Evolutionary conservation across 108 stramenopile species (phyloP), one percentile per base, ranked within the genome.

Genomic region (Discostella stelligeroides): DNA sequence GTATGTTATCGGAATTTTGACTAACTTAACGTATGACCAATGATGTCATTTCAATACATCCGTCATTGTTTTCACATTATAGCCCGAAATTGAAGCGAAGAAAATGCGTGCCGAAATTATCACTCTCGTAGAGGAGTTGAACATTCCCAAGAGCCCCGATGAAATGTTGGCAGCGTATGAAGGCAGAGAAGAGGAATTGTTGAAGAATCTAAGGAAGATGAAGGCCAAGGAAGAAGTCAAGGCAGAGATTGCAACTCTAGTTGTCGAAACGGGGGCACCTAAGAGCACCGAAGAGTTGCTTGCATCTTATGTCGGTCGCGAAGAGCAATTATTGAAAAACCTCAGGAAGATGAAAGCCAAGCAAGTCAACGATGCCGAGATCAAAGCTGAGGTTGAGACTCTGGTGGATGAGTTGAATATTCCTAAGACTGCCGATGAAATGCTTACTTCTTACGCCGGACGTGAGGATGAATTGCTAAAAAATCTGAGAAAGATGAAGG

Each of bases 131-230:
- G 58, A 59, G 56, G 56, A 60, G n/a, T 55, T 54, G 13, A 18
- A 40, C 7, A 39, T 54, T 23, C 41, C 55, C 8, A 69, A 59
- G 57, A 49, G 55, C 9, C 38, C 58, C 5, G 68, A 69, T n/a
- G 68, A 69, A 14, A 18, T 69, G 13, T 38, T 69, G 29, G 7
- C 46, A 13, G 27, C 64, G 30, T 65, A 65, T 40, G 48, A 10
- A 8, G 64, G 47, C 7, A 49, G 30, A 53, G 64, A 65, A 30
- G 47, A 65, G 49, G 64, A 65, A 47, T 53, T 65, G 27, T 15
- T 65, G 27, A n/a, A 20, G 21, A 42, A 65, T 53, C 43, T n/a
- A 10, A 13, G n/a, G 43, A 45, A 13, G 13, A 45, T 17, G 15
- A n/a, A 45, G 43, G 15, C 13, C 15, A 45, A 45, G 43, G 43